Conservation (phyloP, 371 early-diverging fungal genomes). For the Blakeslea trispora region DNA sequence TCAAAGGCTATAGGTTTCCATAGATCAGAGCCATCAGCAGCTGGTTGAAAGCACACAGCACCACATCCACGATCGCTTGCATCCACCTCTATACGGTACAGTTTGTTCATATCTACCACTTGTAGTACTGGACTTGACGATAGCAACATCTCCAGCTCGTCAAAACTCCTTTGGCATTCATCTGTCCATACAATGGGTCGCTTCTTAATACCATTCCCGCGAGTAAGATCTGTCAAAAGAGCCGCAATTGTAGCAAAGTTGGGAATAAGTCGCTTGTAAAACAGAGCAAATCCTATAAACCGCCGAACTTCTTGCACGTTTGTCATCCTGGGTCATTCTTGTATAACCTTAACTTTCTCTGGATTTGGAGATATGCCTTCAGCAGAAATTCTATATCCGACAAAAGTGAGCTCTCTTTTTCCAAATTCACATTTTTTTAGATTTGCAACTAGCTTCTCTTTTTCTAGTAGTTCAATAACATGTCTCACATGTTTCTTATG, state of each 20-base stretch:
- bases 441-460: conserved; percentile 32
- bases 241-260: conserved; percentile 37
- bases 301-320: conserved; percentile 36
- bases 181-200: conserved; percentile 22
- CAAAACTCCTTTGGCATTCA: conserved; percentile 11
- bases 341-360: conserved; percentile 36
- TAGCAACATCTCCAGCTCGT: neutral
- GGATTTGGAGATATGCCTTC: conserved; percentile 35
- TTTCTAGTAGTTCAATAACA: conserved; percentile 34
- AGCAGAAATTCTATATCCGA: conserved; percentile 42
- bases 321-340: conserved; percentile 34
- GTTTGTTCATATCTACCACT: neutral
- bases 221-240: conserved; percentile 42
- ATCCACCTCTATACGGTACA: neutral
- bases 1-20: conserved; percentile 16
- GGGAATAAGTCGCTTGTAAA: conserved; percentile 51
- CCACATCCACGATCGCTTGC: conserved; percentile 2
- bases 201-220: conserved; percentile 25
- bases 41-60: neutral
- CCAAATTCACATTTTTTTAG: conserved; percentile 49
- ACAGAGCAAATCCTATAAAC: conserved; percentile 58
- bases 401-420: conserved; percentile 31
- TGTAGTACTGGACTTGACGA: neutral
- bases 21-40: neutral
- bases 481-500: conserved; percentile 38